phyloP scores from a whole-genome alignment of 2,329 filamentous ascomycete species.

The Penicillium sp. region DNA sequence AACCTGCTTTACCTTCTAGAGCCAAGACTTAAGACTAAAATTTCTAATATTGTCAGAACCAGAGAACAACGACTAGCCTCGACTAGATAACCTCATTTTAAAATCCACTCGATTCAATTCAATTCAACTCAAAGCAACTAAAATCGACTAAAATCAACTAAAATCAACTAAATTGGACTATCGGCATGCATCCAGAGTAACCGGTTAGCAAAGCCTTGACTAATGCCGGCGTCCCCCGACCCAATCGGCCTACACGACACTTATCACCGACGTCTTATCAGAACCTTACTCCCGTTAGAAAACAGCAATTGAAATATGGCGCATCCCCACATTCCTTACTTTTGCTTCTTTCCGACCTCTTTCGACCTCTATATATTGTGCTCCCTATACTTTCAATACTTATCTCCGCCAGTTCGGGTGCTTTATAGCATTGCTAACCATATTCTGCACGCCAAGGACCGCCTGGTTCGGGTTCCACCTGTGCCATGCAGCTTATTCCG shows the following conservation, averaged over 20 bases:
- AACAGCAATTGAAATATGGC: constrained; percentile 13
- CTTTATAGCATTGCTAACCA: too few species aligned
- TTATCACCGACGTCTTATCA: constrained; percentile 23
- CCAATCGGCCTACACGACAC: constrained; percentile 24
- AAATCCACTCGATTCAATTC: too few species aligned
- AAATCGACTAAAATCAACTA: neutral
- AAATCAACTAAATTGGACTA: neutral
- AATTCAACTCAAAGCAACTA: too few species aligned
- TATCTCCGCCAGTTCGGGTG: too few species aligned
- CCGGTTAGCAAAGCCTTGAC: constrained; percentile 18
- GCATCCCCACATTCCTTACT: constrained; percentile 20
- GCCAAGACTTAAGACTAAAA: too few species aligned
- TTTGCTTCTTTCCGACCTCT: neutral
- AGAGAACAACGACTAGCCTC: too few species aligned
- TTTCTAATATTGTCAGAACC: too few species aligned
- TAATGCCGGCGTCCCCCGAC: constrained; percentile 18
- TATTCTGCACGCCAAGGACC: constrained; percentile 19
- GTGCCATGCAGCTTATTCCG: constrained; percentile 47
- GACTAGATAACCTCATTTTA: too few species aligned
- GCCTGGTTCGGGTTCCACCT: constrained; percentile 22
- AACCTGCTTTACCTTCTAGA: too few species aligned
- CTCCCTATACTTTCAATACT: too few species aligned
- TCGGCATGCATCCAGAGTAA: neutral
- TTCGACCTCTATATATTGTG: neutral
- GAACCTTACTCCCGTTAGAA: neutral